Conservation (phyloP, 106 monocot genomes). For the Dactylorhiza incarnata region DNA sequence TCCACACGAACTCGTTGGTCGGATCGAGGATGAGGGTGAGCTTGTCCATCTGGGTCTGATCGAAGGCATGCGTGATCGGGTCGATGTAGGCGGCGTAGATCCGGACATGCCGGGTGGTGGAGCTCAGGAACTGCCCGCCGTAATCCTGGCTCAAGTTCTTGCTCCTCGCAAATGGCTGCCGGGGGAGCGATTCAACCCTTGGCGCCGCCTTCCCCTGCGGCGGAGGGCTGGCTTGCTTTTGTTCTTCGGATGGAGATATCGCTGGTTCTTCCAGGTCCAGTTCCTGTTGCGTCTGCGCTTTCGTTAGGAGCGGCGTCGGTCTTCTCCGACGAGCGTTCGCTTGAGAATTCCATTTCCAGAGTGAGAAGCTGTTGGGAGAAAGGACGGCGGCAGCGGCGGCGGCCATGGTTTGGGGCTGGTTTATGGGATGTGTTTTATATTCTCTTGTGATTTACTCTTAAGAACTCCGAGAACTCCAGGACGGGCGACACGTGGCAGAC, state of each 20-base stretch:
- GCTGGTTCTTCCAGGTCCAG: too few species aligned
- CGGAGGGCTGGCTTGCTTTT: conserved; percentile 12
- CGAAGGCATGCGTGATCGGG: conserved; percentile 66
- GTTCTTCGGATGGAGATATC: too few species aligned
- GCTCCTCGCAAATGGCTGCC: conserved; percentile 60
- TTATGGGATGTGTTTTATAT: too few species aligned
- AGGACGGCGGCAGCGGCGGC: conserved; percentile 27
- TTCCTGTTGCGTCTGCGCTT: conserved; percentile 5
- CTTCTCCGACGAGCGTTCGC: conserved; percentile 7
- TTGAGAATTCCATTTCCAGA: not conserved
- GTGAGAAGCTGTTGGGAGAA: conserved; percentile 18
- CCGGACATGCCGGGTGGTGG: conserved; percentile 71
- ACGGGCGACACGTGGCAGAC: too few species aligned
- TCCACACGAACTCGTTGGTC: conserved; percentile 79
- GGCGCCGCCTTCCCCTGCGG: not conserved
- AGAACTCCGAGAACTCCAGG: too few species aligned
- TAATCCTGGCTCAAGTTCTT: conserved; percentile 86
- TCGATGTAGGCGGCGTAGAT: conserved; percentile 96
- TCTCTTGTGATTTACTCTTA: too few species aligned
- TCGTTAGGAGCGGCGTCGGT: not conserved
- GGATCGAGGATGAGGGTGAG: conserved; percentile 82
- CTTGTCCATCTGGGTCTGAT: conserved; percentile 96
- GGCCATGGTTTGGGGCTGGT: conserved; percentile 16
- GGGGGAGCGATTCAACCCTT: conserved; percentile 20
- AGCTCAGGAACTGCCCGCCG: conserved; percentile 89